Evolutionary conservation across 2,329 filamentous ascomycete genomes (phyloP).

Genomic region (Moelleriella libera): DNA sequence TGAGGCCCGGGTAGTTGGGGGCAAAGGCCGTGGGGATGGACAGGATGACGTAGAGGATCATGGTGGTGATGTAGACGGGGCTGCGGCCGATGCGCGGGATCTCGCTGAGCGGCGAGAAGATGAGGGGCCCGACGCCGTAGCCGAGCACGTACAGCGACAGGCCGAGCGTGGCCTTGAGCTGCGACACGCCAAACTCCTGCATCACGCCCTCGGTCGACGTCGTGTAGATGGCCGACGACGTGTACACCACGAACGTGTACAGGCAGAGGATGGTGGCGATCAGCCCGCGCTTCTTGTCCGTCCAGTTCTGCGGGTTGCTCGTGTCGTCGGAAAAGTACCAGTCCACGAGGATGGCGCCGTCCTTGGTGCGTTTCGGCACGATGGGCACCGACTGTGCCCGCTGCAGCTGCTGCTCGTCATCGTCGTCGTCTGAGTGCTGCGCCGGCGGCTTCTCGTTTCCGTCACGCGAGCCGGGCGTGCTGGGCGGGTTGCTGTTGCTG

Average conservation of each 20-base stretch:
- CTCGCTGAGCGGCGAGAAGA: conserved; percentile 54
- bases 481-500: background rate
- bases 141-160: conserved; percentile 50
- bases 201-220: conserved; percentile 32
- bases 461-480: conserved; percentile 3
- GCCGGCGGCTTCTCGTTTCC: background rate
- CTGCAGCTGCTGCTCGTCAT: conserved; percentile 22
- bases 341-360: conserved; percentile 37
- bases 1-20: conserved; percentile 46
- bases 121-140: conserved; percentile 47
- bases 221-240: conserved; percentile 31
- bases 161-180: conserved; percentile 38
- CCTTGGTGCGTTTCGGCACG: conserved; percentile 30
- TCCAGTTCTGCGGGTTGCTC: conserved; percentile 43
- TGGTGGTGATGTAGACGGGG: conserved; percentile 52
- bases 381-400: conserved; percentile 33
- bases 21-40: conserved; percentile 50
- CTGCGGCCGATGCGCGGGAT: conserved; percentile 54
- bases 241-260: conserved; percentile 48
- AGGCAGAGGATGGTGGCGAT: conserved; percentile 32
- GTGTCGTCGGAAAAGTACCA: conserved; percentile 41
- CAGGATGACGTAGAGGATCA: conserved; percentile 54
- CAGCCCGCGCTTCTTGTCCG: conserved; percentile 23
- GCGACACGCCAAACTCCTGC: conserved; percentile 34
- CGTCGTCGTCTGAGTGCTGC: conserved; percentile 3